phyloP scores from a whole-genome alignment of 1,139 yeast species.

The Blastobotrys serpentis region DNA sequence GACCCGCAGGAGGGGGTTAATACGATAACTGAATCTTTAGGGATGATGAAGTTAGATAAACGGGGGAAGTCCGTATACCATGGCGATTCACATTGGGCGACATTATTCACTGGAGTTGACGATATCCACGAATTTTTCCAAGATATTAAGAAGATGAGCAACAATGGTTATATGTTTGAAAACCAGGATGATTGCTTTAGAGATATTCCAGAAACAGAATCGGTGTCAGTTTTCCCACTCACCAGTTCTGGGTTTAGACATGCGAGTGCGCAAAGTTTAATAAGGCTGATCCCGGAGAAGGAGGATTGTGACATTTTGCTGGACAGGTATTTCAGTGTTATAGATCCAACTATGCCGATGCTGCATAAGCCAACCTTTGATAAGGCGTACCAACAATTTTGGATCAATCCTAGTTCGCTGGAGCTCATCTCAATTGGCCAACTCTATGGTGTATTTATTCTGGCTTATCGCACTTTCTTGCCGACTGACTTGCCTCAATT shows the following conservation, averaged over 20 bases:
- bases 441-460: constrained; percentile 33
- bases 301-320: constrained; percentile 32
- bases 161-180: neutral
- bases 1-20: constrained; percentile 25
- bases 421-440: constrained; percentile 37
- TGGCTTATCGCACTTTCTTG: constrained; percentile 33
- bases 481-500: constrained; percentile 26
- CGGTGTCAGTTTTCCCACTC: constrained; percentile 2
- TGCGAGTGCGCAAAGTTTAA: constrained; percentile 27
- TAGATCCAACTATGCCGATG: constrained; percentile 33
- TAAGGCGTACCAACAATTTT: constrained; percentile 32
- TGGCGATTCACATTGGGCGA: constrained; percentile 41
- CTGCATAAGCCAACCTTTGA: constrained; percentile 36
- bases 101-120: constrained; percentile 34
- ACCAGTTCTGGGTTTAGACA: constrained; percentile 5
- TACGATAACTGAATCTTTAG: constrained; percentile 35
- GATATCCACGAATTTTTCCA: constrained; percentile 35
- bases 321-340: constrained; percentile 32
- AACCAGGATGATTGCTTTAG: constrained; percentile 7
- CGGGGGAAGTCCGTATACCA: constrained; percentile 39
- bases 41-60: constrained; percentile 38
- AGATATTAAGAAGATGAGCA: constrained; percentile 18
- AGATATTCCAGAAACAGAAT: neutral
- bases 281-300: constrained; percentile 31
- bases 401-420: constrained; percentile 32